Evolutionary conservation across 2,329 filamentous ascomycete species (phyloP), one percentile per base, ranked within the genome.

Genomic region (Ophioceras dolichostomum): DNA sequence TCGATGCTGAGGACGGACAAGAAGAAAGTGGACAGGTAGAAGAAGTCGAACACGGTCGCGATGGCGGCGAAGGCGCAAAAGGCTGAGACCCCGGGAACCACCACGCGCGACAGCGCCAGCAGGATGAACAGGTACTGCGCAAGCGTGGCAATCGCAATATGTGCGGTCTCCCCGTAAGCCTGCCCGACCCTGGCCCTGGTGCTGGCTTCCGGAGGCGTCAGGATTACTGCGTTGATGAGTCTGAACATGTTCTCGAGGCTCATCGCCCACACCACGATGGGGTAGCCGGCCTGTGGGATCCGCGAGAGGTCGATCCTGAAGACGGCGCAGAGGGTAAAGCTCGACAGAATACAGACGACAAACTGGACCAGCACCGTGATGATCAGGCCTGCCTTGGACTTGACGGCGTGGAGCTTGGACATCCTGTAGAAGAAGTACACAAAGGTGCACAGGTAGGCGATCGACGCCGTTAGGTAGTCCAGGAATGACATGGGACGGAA

Each of bases 1-100:
- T 89, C 83, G 31, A 89, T 77, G 49, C 81, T 87, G 18, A 89
- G 62, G 10, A 89, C 81, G 1, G 83, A 76, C 4, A 87, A 65
- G 50, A 89, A 88, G 58, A 87, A 88, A 0, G 83, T 88, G 7
- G 84, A 70, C 17, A 87, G 66, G 49, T 83, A 87, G 49, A 87
- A 76, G 43, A 83, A 81, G 55, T 89, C 83, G 48, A 88, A 80
- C 1, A 82, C 58, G 12, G 85, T 73, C 1, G 83, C 84, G 36
- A 88, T 73, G 3, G 78, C 78, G 3, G 79, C 77, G 53, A 88
- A 89, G 1, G 71, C 72, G 56, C 83, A 88, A 48, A 88, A 87
- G 0, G 78, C 79, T 1, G 76, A 72, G 4, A 87, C 79, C 34
- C 79, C 79, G 0, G 79, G 72, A 4, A 77, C 77, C 1, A 84